Conservation (phyloP, 2,329 filamentous ascomycete genomes). For the Diplodia corticola region DNA sequence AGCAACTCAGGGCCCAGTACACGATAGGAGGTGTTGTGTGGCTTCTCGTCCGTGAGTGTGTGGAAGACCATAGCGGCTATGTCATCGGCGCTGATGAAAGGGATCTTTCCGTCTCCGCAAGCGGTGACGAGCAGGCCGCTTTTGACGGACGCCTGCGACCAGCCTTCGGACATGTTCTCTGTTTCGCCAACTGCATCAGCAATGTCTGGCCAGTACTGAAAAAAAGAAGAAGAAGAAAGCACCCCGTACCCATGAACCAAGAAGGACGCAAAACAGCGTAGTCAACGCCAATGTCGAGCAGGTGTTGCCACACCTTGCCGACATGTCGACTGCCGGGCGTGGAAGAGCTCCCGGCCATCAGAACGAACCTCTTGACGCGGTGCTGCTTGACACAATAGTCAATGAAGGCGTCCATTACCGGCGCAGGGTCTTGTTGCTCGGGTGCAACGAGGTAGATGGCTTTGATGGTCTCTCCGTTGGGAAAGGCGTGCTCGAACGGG, state of each 20-base stretch:
- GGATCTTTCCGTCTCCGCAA: slow-evolving; percentile 47
- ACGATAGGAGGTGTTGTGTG: slow-evolving; percentile 45
- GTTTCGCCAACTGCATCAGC: background rate
- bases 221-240: background rate
- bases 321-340: slow-evolving; percentile 40
- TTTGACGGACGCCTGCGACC: slow-evolving; percentile 37
- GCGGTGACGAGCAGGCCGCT: slow-evolving; percentile 48
- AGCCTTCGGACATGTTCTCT: slow-evolving; percentile 50
- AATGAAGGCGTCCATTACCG: slow-evolving; percentile 45
- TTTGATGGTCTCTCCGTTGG: slow-evolving; percentile 29
- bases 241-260: slow-evolving; percentile 50
- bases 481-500: slow-evolving; percentile 32
- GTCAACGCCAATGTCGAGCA: slow-evolving; percentile 42
- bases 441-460: slow-evolving; percentile 48
- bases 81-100: slow-evolving; percentile 50
- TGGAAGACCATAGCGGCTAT: slow-evolving; percentile 49
- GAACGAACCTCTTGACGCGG: slow-evolving; percentile 48
- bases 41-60: slow-evolving; percentile 41
- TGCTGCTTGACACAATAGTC: slow-evolving; percentile 37
- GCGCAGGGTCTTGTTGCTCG: slow-evolving; percentile 34
- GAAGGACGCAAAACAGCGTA: slow-evolving; percentile 44
- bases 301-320: slow-evolving; percentile 43
- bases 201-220: background rate
- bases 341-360: slow-evolving; percentile 44
- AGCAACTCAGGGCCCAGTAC: slow-evolving; percentile 38